phyloP scores from a whole-genome alignment of 164 flowering plant genomes.

The Magnolia sinica region DNA sequence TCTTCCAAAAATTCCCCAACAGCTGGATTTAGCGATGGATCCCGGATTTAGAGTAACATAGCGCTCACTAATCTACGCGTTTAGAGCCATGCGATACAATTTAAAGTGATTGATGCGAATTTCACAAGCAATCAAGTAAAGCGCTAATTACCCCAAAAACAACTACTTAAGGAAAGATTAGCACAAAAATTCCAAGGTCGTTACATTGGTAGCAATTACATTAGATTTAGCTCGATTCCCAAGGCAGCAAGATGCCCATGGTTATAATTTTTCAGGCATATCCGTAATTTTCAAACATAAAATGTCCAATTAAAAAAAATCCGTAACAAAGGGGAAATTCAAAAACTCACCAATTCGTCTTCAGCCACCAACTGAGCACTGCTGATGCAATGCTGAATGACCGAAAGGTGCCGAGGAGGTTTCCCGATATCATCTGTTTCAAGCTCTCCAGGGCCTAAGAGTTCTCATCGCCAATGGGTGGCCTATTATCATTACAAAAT shows the following conservation, averaged over 20 bases:
- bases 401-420: constrained; percentile 52
- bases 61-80: too few relatives aligned
- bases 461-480: constrained; percentile 29
- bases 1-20: too few relatives aligned
- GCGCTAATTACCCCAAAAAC: too few relatives aligned
- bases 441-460: constrained; percentile 29
- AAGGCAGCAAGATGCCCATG: background rate
- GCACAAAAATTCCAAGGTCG: too few relatives aligned
- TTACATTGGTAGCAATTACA: background rate
- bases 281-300: background rate
- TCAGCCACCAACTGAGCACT: constrained; percentile 30
- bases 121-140: too few relatives aligned
- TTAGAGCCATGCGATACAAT: too few relatives aligned
- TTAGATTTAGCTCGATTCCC: background rate
- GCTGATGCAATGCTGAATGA: constrained; percentile 51
- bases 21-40: too few relatives aligned
- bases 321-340: background rate
- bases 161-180: too few relatives aligned
- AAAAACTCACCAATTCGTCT: constrained; percentile 34
- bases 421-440: constrained; percentile 36
- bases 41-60: too few relatives aligned
- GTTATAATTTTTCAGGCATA: background rate
- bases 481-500: constrained; percentile 22
- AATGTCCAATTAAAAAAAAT: background rate
- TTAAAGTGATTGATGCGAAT: too few relatives aligned